Conservation (phyloP, 139 green algal species). For the Coccomyxa sp. region DNA sequence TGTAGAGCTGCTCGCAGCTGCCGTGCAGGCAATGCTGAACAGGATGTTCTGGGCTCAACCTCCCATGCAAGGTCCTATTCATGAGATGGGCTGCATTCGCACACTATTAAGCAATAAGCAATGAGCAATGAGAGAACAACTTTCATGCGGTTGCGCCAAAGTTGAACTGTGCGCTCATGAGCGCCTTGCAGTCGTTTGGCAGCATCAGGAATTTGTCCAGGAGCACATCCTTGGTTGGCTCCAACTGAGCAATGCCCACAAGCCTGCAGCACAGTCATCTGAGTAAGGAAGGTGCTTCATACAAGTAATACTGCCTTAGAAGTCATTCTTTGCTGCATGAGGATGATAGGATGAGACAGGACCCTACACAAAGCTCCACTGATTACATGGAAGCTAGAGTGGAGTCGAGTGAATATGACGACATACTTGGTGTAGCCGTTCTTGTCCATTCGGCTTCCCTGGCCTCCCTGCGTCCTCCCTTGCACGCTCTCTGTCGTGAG, state of each 20-base stretch:
- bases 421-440: constrained; percentile 20
- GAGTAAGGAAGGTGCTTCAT: too few species aligned
- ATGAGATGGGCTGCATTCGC: neutral
- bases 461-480: constrained; percentile 31
- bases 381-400: too few species aligned
- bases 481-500: constrained; percentile 61
- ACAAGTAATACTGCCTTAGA: too few species aligned
- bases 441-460: constrained; percentile 22
- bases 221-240: constrained; percentile 51
- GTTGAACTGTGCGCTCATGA: constrained; percentile 51
- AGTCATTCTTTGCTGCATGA: too few species aligned
- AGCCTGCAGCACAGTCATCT: constrained; percentile 35
- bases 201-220: constrained; percentile 77
- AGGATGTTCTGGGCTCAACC: neutral
- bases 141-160: constrained; percentile 23
- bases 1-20: neutral
- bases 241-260: constrained; percentile 60
- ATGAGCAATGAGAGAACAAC: neutral
- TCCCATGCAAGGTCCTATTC: neutral
- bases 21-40: neutral
- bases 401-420: too few species aligned
- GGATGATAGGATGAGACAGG: too few species aligned
- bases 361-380: too few species aligned
- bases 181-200: constrained; percentile 68
- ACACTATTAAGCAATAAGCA: neutral